Conservation (phyloP, 257 asterid genomes). For the Solanum acaule region DNA sequence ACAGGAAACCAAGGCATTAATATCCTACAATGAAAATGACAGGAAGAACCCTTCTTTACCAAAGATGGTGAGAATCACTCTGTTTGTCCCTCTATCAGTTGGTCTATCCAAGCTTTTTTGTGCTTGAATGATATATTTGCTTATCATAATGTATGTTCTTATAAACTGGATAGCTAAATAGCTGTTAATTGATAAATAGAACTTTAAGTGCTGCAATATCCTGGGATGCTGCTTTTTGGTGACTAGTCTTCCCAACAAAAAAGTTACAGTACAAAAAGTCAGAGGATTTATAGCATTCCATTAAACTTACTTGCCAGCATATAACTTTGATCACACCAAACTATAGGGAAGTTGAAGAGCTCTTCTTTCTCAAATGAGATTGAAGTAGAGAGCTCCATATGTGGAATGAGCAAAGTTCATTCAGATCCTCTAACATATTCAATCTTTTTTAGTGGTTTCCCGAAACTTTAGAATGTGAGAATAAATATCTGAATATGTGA, state of each 20-base stretch:
- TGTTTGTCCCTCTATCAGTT: not conserved
- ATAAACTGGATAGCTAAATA: not conserved
- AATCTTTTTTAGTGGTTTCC: not conserved
- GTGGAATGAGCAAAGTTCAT: not conserved
- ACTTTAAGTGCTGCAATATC: not conserved
- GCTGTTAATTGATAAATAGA: not conserved
- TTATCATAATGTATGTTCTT: not conserved
- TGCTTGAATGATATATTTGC: not conserved
- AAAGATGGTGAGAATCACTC: constrained; percentile 13
- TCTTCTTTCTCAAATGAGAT: not conserved
- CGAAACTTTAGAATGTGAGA: not conserved
- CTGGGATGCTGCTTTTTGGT: not conserved
- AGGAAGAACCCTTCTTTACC: not conserved
- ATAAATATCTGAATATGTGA: not conserved
- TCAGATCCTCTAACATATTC: not conserved
- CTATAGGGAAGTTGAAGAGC: not conserved
- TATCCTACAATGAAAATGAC: constrained; percentile 12
- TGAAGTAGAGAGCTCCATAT: not conserved
- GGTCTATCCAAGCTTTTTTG: not conserved
- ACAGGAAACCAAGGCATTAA: constrained; percentile 20
- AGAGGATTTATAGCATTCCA: not conserved
- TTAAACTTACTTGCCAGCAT: not conserved
- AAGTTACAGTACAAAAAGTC: not conserved
- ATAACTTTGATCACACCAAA: not conserved
- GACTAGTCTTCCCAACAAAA: not conserved